Percentiles rank a stretch among this genome's conserved stretches.
Conservation (phyloP, 2,329 filamentous ascomycete genomes). For the Neonectria ditissima region DNA sequence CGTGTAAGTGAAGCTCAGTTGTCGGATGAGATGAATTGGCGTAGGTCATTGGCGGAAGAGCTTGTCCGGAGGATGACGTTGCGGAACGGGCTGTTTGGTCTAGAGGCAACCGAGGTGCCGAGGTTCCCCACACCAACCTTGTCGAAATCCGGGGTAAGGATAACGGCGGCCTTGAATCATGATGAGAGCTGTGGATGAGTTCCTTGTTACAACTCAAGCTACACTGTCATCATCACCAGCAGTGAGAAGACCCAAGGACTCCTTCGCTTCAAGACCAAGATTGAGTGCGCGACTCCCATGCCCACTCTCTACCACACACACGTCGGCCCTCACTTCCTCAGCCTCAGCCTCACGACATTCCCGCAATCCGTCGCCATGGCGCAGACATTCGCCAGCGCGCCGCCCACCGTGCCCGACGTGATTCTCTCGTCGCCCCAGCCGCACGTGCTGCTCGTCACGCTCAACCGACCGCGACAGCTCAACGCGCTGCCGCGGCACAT, state of each 20-base stretch:
- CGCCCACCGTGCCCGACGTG: conserved; percentile 56
- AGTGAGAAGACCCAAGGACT: too few species aligned
- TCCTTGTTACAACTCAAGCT: background rate
- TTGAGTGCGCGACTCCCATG: background rate
- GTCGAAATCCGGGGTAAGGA: conserved; percentile 32
- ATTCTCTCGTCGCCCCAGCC: conserved; percentile 63
- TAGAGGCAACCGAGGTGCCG: conserved; percentile 42
- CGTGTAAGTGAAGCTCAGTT: background rate
- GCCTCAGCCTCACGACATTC: conserved; percentile 20
- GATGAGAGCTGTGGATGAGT: background rate
- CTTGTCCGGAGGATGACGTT: conserved; percentile 4
- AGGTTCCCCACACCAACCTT: conserved; percentile 44
- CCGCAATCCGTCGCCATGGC: conserved; percentile 38
- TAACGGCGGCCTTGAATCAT: conserved; percentile 2
- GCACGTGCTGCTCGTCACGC: conserved; percentile 69
- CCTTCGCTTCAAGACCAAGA: background rate
- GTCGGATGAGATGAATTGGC: background rate
- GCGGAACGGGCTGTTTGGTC: conserved; percentile 12
- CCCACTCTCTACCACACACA: conserved; percentile 31
- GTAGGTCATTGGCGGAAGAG: background rate
- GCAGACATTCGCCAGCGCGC: conserved; percentile 49
- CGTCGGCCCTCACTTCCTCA: conserved; percentile 37
- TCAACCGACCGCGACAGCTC: conserved; percentile 68
- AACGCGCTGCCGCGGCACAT: conserved; percentile 66
- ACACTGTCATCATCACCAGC: too few species aligned